Base-by-base conservation (phyloP, 352 stramenopile species). In the Globisporangium spiculum region DNA sequence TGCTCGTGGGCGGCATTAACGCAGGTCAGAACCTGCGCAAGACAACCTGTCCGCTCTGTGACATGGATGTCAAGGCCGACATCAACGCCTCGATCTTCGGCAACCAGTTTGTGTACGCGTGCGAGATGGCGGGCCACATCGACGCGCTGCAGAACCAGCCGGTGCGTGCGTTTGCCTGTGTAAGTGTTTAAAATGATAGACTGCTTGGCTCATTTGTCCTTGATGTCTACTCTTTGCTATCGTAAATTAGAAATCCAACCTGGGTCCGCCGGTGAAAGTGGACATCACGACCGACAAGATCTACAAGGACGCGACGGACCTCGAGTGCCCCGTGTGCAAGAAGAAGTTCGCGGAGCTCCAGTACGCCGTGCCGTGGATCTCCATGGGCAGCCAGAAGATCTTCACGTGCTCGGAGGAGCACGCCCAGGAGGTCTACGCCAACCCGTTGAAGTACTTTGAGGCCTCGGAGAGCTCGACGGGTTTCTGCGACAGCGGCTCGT, bases 101-200 rank as follows among this genome's bases (percentile, higher is more conserved):
- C 63, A 80, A 86, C 68, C 87, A 95, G 74, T 74, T 75, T 64
- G 68, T 95, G 24, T 95, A 90, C 75, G 85, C 87, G 24, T 95
- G 87, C 62, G 87, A 92, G 69, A 95, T 95, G 87, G 87, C 86
- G 0, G 84, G 84, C 34, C 84, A 90, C 75, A 81, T 95, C 53
- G 83, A 95, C 70, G 76, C 79, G 60, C 80, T 95, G 67, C 79
- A 88, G 72, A 89, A 92, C 72, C 73, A 92, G 62, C 85, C 87
- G 54, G 86, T 94, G 62, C 59, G 77, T 75, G 22, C 1, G 16
- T 32, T 58, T 41, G 27, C 6, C 5, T 41, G 32, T 30, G 12
- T 62, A 38, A 16, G 10, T 22, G 27, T 56, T 22, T 26, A 48
- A 66, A 8, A 22, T 44, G 41, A n/a, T 52, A 24, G 44, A 48